These are phyloP conservation scores for Trametes elegans DNA, from an alignment of 768 basidiomycete species.

Conservation along the genomic window DNA sequence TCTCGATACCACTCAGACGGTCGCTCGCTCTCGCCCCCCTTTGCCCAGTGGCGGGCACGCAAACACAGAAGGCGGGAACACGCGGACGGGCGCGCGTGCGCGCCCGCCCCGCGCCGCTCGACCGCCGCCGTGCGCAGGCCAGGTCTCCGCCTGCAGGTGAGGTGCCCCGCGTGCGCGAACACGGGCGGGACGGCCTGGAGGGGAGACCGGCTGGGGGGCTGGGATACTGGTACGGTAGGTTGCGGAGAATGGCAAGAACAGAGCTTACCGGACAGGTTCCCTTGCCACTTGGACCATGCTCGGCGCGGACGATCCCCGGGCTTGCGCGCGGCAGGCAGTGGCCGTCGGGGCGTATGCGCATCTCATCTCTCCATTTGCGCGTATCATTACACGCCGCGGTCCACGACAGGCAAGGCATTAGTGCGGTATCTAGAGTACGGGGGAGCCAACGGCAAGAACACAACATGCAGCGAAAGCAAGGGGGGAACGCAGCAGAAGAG, in stretches of 20 bases:
- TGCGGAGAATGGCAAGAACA: no score
- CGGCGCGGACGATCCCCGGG: no score
- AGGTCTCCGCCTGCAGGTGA: conserved; percentile 18
- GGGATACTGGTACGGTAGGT: no score
- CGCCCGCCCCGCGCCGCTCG: conserved; percentile 22
- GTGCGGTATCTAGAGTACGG: conserved; percentile 9
- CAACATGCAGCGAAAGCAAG: conserved; percentile 24
- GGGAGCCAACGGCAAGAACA: conserved; percentile 13
- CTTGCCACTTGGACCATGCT: background rate
- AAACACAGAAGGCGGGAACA: conserved; percentile 11
- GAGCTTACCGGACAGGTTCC: background rate
- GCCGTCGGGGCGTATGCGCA: background rate
- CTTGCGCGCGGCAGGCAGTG: no score
- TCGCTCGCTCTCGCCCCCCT: conserved; percentile 48
- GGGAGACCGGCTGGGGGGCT: conserved; percentile 19
- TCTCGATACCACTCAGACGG: conserved; percentile 38
- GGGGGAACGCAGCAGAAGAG: conserved; percentile 1
- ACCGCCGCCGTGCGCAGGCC: conserved; percentile 16
- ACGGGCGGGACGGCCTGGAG: conserved; percentile 11
- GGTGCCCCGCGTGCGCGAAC: background rate
- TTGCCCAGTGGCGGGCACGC: background rate
- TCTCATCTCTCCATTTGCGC: conserved; percentile 10
- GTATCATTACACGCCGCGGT: conserved; percentile 17
- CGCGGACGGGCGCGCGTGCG: conserved; percentile 12
- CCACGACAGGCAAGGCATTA: conserved; percentile 7